These are phyloP conservation scores for Huntiella bhutanensis DNA, from an alignment of 2,329 filamentous ascomycete species.

Conservation along the genomic window DNA sequence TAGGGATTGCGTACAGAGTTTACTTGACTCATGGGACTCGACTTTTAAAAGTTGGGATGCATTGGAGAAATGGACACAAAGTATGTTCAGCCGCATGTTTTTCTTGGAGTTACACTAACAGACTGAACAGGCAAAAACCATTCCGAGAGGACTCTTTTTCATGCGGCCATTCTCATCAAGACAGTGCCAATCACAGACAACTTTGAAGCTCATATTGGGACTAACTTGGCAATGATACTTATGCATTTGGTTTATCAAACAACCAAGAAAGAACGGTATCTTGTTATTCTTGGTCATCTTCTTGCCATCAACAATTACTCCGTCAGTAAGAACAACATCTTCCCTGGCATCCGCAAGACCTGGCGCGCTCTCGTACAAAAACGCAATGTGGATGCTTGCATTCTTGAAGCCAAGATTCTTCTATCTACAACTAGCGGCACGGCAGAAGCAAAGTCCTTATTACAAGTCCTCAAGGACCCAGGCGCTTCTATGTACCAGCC, in stretches of 20 bases:
- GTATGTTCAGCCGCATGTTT: neutral
- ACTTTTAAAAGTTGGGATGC: constrained; percentile 6
- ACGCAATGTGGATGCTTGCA: neutral
- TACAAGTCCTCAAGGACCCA: neutral
- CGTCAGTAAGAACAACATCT: neutral
- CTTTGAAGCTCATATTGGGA: too few relatives aligned
- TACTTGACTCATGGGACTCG: constrained; percentile 3
- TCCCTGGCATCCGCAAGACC: neutral
- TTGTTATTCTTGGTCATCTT: neutral
- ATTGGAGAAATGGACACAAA: constrained; percentile 3
- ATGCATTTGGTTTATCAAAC: neutral
- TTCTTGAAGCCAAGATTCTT: neutral
- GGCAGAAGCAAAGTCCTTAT: neutral
- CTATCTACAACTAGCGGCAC: neutral
- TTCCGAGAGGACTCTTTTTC: neutral
- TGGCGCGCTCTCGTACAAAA: neutral
- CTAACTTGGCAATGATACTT: neutral
- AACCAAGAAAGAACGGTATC: neutral
- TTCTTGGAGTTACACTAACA: neutral
- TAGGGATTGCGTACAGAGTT: constrained; percentile 1
- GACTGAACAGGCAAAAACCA: neutral
- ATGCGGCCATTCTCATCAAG: neutral
- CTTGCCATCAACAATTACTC: neutral
- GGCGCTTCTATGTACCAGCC: neutral
- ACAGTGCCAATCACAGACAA: neutral